Percentiles rank a stretch among this genome's conserved stretches.
phyloP scores from a whole-genome alignment of 306 rosid species.

The Cucurbita ficifolia region DNA sequence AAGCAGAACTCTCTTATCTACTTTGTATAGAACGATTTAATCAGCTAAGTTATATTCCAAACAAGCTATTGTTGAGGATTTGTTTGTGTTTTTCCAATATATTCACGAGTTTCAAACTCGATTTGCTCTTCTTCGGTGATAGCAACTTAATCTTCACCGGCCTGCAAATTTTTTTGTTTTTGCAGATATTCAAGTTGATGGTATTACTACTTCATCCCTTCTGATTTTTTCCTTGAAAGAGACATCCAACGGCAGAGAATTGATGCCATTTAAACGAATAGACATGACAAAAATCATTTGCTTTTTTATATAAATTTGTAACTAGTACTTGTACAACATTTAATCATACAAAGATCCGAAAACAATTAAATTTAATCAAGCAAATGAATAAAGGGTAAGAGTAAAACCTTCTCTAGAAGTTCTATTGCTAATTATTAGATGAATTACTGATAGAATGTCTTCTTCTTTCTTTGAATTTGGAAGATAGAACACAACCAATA shows the following conservation, averaged over 20 bases:
- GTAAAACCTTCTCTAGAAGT: background rate
- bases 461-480: background rate
- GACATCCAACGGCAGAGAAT: background rate
- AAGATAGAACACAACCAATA: background rate
- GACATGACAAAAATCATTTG: background rate
- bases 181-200: background rate
- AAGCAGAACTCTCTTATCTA: background rate
- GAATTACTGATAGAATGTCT: background rate
- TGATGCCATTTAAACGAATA: background rate
- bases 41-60: too few species aligned
- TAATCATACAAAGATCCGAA: background rate
- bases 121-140: background rate
- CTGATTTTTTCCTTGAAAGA: background rate
- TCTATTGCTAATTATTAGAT: background rate
- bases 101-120: background rate
- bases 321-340: background rate
- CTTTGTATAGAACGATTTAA: too few species aligned
- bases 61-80: background rate
- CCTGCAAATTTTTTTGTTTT: background rate
- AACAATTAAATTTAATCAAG: background rate
- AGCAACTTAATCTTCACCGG: background rate
- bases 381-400: background rate
- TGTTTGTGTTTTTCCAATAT: background rate
- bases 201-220: background rate
- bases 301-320: background rate